These are phyloP conservation scores for Anthracocystis walkeri DNA, from an alignment of 1,284 basidiomycete species.

Conservation along the genomic window DNA sequence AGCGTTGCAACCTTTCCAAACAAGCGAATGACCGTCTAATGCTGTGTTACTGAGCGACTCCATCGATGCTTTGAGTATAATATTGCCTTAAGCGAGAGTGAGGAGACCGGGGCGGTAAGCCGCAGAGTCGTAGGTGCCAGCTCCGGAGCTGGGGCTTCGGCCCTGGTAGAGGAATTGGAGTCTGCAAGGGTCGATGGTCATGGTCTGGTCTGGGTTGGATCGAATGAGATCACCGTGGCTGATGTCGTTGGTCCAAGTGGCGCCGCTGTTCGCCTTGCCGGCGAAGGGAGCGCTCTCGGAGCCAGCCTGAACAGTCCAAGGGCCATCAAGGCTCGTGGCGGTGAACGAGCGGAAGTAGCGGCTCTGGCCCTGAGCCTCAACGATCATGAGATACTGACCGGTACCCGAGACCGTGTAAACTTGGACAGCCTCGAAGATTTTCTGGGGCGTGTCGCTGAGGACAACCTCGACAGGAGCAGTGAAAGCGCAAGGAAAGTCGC, in stretches of 20 bases:
- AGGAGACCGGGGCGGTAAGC: constrained; percentile 44
- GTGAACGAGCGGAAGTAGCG: constrained; percentile 43
- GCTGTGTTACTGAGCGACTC: background rate
- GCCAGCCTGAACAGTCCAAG: constrained; percentile 29
- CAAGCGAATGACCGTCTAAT: background rate
- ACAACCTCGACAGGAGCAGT: constrained; percentile 21
- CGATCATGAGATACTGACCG: constrained; percentile 43
- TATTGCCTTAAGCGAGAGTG: constrained; percentile 4
- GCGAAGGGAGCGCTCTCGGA: constrained; percentile 39
- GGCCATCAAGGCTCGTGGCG: constrained; percentile 24
- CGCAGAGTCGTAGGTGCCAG: constrained; percentile 18
- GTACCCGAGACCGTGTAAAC: constrained; percentile 35
- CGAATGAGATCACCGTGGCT: constrained; percentile 42
- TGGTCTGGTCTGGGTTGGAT: constrained; percentile 35
- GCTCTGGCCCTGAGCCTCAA: constrained; percentile 25
- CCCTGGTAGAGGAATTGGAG: constrained; percentile 41
- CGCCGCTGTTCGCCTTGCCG: constrained; percentile 36
- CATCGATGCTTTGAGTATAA: background rate
- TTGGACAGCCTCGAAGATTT: constrained; percentile 38
- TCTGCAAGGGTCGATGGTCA: constrained; percentile 33
- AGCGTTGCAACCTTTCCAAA: background rate
- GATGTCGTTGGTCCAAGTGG: constrained; percentile 37
- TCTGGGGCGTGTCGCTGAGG: constrained; percentile 19
- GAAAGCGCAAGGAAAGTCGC: constrained; percentile 26
- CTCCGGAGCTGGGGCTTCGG: constrained; percentile 1